These are phyloP conservation scores for Theobroma cacao DNA, from an alignment of 345 rosid species.

Conservation along the genomic window DNA sequence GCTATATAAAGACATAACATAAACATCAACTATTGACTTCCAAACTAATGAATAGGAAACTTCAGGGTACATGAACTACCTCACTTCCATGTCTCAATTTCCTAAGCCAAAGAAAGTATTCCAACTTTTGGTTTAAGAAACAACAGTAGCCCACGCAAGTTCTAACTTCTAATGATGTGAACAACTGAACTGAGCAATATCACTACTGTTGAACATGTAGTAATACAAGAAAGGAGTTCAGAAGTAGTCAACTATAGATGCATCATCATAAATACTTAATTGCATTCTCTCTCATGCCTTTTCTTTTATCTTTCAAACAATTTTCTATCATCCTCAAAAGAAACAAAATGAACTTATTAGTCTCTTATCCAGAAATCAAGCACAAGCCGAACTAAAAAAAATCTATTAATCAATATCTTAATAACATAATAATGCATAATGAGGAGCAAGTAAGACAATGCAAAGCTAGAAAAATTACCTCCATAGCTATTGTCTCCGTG, in stretches of 20 bases:
- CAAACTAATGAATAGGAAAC: not conserved
- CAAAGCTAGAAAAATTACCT: constrained; percentile 1
- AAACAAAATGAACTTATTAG: not conserved
- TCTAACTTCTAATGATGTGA: not conserved
- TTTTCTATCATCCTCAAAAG: not conserved
- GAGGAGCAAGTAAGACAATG: not conserved
- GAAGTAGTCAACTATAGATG: not conserved
- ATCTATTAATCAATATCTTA: not conserved
- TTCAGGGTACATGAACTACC: not conserved
- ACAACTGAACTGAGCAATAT: not conserved
- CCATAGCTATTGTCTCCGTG: not conserved
- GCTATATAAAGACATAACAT: not conserved
- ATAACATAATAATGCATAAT: not conserved
- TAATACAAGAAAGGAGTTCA: not conserved
- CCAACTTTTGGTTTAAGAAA: not conserved
- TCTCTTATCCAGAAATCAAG: not conserved
- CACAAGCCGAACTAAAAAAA: not conserved
- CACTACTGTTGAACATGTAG: not conserved
- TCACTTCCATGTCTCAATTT: not conserved
- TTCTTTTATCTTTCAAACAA: not conserved
- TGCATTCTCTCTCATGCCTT: too few species aligned
- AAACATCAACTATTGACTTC: not conserved
- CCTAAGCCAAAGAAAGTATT: not conserved
- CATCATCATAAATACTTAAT: not conserved
- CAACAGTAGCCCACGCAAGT: not conserved